Evolutionary conservation across 768 basidiomycete species (phyloP).

Genomic region (Trametes maxima): DNA sequence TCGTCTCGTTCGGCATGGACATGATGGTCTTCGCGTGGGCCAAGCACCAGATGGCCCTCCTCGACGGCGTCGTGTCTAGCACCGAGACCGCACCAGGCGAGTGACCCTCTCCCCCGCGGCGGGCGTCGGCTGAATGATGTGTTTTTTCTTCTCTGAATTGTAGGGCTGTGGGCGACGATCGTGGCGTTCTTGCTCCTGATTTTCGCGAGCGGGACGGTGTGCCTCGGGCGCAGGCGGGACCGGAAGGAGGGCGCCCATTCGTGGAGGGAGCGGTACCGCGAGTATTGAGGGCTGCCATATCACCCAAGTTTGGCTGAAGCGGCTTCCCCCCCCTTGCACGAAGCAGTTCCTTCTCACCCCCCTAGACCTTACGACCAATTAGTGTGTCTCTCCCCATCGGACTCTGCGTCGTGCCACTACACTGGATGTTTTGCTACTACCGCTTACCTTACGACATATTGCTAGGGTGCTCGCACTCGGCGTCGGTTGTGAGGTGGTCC

Average conservation of each 20-base stretch:
- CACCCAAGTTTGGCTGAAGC: no score
- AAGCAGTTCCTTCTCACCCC: no score
- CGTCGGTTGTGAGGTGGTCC: no score
- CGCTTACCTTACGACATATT: no score
- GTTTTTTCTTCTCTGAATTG: no score
- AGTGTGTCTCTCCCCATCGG: no score
- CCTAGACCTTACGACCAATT: no score
- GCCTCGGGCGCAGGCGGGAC: slow-evolving; percentile 63
- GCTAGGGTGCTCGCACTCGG: no score
- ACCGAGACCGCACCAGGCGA: background rate
- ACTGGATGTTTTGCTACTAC: no score
- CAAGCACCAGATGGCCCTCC: slow-evolving; percentile 56
- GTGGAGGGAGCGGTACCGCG: slow-evolving; percentile 38
- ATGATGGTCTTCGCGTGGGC: slow-evolving; percentile 69
- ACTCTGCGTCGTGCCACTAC: no score
- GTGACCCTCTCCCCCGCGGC: background rate
- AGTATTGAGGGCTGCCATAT: no score
- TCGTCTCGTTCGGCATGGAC: slow-evolving; percentile 77
- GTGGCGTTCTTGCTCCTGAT: slow-evolving; percentile 62
- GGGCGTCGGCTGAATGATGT: background rate
- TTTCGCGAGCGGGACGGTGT: slow-evolving; percentile 68
- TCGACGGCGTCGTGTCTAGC: slow-evolving; percentile 44
- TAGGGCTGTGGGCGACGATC: slow-evolving; percentile 80
- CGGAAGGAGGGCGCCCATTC: slow-evolving; percentile 45
- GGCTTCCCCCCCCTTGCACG: no score